Percentiles rank a stretch among this genome's conserved stretches.
Evolutionary conservation across 164 flowering plant genomes (phyloP).

Genomic region (grape (Vitis vinifera)): DNA sequence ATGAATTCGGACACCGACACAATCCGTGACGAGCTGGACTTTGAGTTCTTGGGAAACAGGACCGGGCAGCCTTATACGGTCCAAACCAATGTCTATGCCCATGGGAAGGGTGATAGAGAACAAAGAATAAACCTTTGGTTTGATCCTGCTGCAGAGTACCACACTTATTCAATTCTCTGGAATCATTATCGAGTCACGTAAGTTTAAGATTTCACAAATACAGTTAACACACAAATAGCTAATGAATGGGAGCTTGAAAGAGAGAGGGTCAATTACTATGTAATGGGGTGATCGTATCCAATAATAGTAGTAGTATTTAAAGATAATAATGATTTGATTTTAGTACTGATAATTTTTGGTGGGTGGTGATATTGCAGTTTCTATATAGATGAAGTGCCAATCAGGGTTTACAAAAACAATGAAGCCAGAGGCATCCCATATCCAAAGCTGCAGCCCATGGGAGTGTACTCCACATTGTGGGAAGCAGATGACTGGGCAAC

Average conservation of each 20-base stretch:
- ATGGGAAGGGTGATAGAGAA: conserved; percentile 85
- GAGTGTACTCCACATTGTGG: conserved; percentile 85
- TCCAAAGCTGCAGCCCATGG: conserved; percentile 86
- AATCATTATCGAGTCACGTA: conserved; percentile 68
- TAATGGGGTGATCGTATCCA: no score
- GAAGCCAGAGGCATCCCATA: conserved; percentile 68
- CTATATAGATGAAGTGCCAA: conserved; percentile 73
- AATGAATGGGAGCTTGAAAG: no score
- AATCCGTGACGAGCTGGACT: conserved; percentile 80
- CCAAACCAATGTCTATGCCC: conserved; percentile 82
- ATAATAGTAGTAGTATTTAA: no score
- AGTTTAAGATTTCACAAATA: conserved; percentile 22
- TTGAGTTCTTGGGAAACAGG: conserved; percentile 92
- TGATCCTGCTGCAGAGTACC: conserved; percentile 77
- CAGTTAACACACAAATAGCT: background rate
- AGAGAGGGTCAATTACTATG: no score
- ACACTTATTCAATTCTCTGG: conserved; percentile 73
- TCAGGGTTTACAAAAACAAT: conserved; percentile 85
- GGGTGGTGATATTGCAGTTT: conserved; percentile 43
- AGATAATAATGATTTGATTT: no score
- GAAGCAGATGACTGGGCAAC: conserved; percentile 99
- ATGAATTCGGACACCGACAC: conserved; percentile 79
- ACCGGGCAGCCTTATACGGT: conserved; percentile 89
- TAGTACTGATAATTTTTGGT: background rate
- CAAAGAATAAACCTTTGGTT: conserved; percentile 97